Percentiles rank a stretch among this genome's conserved stretches.
These are phyloP conservation scores for Trichoderma sp. DNA, from an alignment of 2,329 filamentous ascomycete species.

Conservation along the genomic window DNA sequence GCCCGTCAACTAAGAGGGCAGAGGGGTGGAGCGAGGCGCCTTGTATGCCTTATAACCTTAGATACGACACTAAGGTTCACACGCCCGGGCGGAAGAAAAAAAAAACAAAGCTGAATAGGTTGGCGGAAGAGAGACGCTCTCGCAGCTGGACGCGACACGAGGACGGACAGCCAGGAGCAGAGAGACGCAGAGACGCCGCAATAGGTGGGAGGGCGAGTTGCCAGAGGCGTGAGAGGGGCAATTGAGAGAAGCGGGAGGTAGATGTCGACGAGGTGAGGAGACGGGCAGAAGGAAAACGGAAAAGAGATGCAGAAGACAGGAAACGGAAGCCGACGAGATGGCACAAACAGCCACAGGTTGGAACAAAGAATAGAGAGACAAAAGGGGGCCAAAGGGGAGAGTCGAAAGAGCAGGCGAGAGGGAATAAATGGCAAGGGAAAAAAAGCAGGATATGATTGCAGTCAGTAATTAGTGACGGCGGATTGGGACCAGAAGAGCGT, in stretches of 20 bases:
- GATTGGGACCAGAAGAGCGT: background rate
- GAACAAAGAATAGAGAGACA: constrained; percentile 21
- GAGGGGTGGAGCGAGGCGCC: constrained; percentile 22
- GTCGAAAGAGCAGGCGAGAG: constrained; percentile 24
- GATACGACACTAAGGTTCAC: constrained; percentile 14
- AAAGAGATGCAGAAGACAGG: constrained; percentile 19
- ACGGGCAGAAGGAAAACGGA: background rate
- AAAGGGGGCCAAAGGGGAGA: constrained; percentile 30
- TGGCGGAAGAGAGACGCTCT: background rate
- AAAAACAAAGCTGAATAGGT: background rate
- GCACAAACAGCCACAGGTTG: constrained; percentile 8
- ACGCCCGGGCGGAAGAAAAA: background rate
- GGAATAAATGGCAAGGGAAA: constrained; percentile 27
- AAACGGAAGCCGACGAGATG: constrained; percentile 13
- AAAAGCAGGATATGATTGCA: constrained; percentile 28
- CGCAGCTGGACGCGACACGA: constrained; percentile 7
- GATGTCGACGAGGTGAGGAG: constrained; percentile 7
- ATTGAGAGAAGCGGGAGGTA: background rate
- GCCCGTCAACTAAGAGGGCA: constrained; percentile 18
- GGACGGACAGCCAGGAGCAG: constrained; percentile 2
- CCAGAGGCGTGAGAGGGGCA: constrained; percentile 4
- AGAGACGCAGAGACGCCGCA: background rate
- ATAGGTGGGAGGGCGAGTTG: background rate
- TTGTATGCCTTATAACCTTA: constrained; percentile 8
- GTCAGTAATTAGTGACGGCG: constrained; percentile 24